phyloP scores from a whole-genome alignment of 495 filamentous ascomycete species.

The Aspergillus olivimuriae region DNA sequence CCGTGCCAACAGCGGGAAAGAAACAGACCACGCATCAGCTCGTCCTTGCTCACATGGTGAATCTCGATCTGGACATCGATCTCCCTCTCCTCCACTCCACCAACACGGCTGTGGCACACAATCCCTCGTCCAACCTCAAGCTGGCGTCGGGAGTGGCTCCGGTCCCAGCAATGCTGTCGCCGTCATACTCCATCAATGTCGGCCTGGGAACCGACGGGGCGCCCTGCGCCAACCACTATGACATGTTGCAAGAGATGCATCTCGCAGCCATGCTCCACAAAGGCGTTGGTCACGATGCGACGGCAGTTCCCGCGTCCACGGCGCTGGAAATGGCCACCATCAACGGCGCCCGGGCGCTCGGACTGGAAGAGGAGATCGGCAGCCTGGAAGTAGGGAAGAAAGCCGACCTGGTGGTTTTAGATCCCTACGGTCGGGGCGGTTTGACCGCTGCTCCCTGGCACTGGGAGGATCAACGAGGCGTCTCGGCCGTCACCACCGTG shows the following conservation, averaged over 20 bases:
- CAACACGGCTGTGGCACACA: slow-evolving; percentile 41
- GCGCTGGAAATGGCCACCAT: slow-evolving; percentile 51
- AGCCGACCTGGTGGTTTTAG: slow-evolving; percentile 47
- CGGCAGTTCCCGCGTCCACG: slow-evolving; percentile 37
- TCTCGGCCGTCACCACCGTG: slow-evolving; percentile 38
- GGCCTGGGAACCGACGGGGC: slow-evolving; percentile 44
- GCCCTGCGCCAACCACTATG: slow-evolving; percentile 46
- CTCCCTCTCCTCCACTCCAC: slow-evolving; percentile 32
- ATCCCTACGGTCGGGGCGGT: slow-evolving; percentile 27
- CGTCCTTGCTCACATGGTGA: slow-evolving; percentile 42
- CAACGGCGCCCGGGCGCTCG: slow-evolving; percentile 46
- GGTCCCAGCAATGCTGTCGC: slow-evolving; percentile 32
- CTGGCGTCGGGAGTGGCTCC: slow-evolving; percentile 44
- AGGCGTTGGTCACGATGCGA: slow-evolving; percentile 38
- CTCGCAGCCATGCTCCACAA: slow-evolving; percentile 47
- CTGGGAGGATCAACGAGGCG: slow-evolving; percentile 22
- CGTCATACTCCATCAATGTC: slow-evolving; percentile 28
- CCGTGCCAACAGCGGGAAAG: slow-evolving; percentile 36
- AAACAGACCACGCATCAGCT: slow-evolving; percentile 32
- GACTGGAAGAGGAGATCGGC: slow-evolving; percentile 36
- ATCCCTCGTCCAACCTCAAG: slow-evolving; percentile 45
- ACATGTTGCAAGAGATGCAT: slow-evolving; percentile 47
- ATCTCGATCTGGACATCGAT: slow-evolving; percentile 38
- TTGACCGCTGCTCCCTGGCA: not conserved
- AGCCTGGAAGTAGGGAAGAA: slow-evolving; percentile 50